Conservation (phyloP, 441 rosid genomes). For the Jatropha podagrica region DNA sequence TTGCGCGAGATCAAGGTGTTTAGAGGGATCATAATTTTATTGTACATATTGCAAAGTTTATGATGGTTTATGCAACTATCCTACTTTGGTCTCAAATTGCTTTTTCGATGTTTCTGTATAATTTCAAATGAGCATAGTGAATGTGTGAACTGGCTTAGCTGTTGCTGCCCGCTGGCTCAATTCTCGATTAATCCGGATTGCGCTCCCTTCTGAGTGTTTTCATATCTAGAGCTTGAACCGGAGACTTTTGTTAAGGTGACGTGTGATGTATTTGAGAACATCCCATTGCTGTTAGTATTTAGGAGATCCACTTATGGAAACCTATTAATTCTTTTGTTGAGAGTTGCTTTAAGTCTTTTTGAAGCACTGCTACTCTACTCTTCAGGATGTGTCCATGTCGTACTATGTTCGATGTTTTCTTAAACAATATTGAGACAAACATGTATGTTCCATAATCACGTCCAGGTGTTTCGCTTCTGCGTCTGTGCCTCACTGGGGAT, state of each 20-base stretch:
- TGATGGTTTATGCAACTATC: conserved; percentile 20
- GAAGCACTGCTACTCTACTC: too few relatives aligned
- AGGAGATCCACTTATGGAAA: not conserved
- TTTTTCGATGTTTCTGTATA: not conserved
- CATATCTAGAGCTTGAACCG: too few relatives aligned
- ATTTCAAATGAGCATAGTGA: not conserved
- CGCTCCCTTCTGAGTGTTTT: too few relatives aligned
- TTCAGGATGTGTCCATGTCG: too few relatives aligned
- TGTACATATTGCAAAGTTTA: conserved; percentile 23
- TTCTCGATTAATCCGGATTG: too few relatives aligned
- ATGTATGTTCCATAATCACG: too few relatives aligned
- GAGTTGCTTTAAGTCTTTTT: not conserved
- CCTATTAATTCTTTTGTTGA: not conserved
- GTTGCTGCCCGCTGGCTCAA: not conserved
- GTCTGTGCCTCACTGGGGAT: too few relatives aligned
- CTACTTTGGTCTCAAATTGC: conserved; percentile 17
- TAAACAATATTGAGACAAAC: too few relatives aligned
- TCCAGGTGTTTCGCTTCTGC: too few relatives aligned
- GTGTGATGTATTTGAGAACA: not conserved
- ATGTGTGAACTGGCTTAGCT: not conserved
- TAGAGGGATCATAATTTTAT: not conserved
- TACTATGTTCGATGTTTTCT: too few relatives aligned
- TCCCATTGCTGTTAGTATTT: not conserved
- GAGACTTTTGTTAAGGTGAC: not conserved
- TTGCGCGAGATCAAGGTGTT: conserved; percentile 5